Conservation (phyloP, 2,329 filamentous ascomycete species). For the Lecanoromycetidae sp. region DNA sequence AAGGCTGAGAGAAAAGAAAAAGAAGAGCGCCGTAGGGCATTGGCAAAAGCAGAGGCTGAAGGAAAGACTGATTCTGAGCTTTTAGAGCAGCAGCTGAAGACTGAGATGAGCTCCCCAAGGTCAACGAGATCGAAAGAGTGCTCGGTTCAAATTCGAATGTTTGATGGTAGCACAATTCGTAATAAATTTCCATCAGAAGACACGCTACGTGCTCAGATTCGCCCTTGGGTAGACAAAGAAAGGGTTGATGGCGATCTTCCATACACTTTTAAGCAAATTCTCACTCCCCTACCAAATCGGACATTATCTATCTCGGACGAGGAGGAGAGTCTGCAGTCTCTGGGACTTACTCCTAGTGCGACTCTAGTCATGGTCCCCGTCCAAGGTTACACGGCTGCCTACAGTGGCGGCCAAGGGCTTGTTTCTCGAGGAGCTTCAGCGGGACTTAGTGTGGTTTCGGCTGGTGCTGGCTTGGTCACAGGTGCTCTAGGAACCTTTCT, state of each 20-base stretch:
- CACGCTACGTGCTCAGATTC: conserved; percentile 54
- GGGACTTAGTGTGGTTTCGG: conserved; percentile 24
- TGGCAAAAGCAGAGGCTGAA: conserved; percentile 25
- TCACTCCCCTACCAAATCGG: conserved; percentile 64
- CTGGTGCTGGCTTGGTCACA: conserved; percentile 30
- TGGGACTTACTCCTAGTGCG: conserved; percentile 65
- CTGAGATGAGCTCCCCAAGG: conserved; percentile 23
- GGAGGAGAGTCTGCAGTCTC: conserved; percentile 49
- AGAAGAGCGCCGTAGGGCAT: conserved; percentile 39
- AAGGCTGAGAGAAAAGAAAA: conserved; percentile 53
- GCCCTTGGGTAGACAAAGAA: conserved; percentile 62
- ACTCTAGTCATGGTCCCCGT: conserved; percentile 73
- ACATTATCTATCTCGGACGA: conserved; percentile 67
- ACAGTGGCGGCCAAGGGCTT: conserved; percentile 31
- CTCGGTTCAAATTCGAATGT: conserved; percentile 65
- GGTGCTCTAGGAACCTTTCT: conserved; percentile 34
- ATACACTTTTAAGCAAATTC: conserved; percentile 74
- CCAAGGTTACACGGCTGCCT: conserved; percentile 47
- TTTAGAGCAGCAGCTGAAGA: conserved; percentile 20
- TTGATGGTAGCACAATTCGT: conserved; percentile 72
- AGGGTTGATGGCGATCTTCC: conserved; percentile 47
- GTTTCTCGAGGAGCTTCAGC: conserved; percentile 31
- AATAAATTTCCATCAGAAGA: conserved; percentile 54
- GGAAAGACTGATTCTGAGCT: conserved; percentile 23
- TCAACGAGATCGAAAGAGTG: conserved; percentile 28